Base-by-base conservation (phyloP, 2,329 filamentous ascomycete species). In the Coleophoma cylindrospora region DNA sequence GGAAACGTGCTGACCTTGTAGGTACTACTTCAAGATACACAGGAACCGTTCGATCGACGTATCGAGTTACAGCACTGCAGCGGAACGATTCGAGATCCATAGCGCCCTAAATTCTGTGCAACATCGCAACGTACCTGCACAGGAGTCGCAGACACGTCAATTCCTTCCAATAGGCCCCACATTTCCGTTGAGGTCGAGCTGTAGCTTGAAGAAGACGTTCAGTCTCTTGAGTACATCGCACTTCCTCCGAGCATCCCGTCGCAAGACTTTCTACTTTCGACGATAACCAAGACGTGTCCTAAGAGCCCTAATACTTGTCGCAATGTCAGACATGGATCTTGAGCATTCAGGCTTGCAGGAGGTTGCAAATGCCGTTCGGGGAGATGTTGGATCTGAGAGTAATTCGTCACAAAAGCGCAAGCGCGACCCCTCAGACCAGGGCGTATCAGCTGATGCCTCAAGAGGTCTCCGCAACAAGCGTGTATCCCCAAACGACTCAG, bases 1-100 rank as follows among this genome's bases (percentile, higher is more conserved):
- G 57, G 59, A 64, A 62, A 65, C 61, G 62, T 66, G 63, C 64
- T 66, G 54, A 65, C 61, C 56, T 59, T 57, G 56, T 61, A 64
- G 58, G 60, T 64, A 51, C 57, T 40, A 60, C 60, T 27, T 56
- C 49, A 32, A 57, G 53, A 58, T 52, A 54, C 57, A 60, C 57
- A 60, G 56, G 61, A 63, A 63, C 60, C 56, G 60, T 64, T 61
- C 55, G 58, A 56, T 60, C 55, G 52, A 59, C 45, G 53, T 13
- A 27, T 27, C 19, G 52, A 53, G 55, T 47, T 54, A 53, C 51
- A 54, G 59, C 62, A 61, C 63, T 64, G 62, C 62, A 64, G 55
- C 56, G 52, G 56, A 57, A 60, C 62, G 62, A 56, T 60, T 64
- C 58, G 54, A 64, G 60, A 60, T 57, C 43, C 50, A 52, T 38